phyloP scores from a whole-genome alignment of 257 asterid genomes.

The Solanum clarkiae region DNA sequence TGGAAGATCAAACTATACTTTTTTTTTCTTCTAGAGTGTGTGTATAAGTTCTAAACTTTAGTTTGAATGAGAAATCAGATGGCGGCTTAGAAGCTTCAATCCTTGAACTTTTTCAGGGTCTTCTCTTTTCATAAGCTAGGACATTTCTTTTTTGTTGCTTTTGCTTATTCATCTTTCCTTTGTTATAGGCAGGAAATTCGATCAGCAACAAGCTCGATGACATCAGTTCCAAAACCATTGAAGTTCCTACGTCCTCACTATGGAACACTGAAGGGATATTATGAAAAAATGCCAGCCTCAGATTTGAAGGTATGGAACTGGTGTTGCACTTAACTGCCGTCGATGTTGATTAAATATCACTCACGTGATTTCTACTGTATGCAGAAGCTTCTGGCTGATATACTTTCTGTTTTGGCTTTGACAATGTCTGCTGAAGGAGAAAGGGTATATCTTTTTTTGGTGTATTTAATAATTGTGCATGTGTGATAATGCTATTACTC shows the following conservation, averaged over 20 bases:
- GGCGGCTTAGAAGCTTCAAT: background rate
- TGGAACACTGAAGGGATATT: constrained; percentile 66
- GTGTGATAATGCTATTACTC: background rate
- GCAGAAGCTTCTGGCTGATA: constrained; percentile 84
- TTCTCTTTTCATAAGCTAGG: background rate
- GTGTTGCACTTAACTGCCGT: background rate
- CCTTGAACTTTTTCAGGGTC: background rate
- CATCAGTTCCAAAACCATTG: constrained; percentile 94
- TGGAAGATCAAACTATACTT: background rate
- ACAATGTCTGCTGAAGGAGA: constrained; percentile 99
- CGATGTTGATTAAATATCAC: background rate
- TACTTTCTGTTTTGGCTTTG: constrained; percentile 93
- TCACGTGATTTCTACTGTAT: background rate
- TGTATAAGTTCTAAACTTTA: background rate
- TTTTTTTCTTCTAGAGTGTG: background rate
- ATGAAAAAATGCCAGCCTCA: constrained; percentile 55
- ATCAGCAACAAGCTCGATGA: constrained; percentile 92
- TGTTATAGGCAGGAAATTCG: constrained; percentile 78
- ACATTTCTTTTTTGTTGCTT: background rate
- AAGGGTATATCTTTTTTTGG: constrained; percentile 38
- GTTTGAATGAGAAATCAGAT: background rate
- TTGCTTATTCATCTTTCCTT: background rate
- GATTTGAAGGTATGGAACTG: constrained; percentile 55
- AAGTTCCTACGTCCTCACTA: constrained; percentile 95
- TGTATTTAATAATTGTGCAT: background rate